Percentiles rank a stretch among this genome's conserved stretches.
phyloP scores from a whole-genome alignment of 2,329 filamentous ascomycete genomes.

The Fusarium nanum region DNA sequence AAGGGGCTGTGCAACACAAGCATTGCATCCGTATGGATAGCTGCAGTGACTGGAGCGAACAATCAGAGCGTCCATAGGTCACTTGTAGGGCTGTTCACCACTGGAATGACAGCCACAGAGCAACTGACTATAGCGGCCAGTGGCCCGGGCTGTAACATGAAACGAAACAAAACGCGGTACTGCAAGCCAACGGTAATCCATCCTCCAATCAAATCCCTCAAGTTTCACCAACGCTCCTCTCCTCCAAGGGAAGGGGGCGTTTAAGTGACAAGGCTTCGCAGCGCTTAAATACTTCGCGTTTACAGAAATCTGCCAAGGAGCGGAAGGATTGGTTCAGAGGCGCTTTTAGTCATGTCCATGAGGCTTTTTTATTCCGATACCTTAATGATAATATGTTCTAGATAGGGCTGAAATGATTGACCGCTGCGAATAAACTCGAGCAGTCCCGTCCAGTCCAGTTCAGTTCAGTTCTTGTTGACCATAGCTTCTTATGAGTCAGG shows the following conservation, averaged over 20 bases:
- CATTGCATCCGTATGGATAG: not conserved
- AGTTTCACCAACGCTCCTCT: slow-evolving; percentile 21
- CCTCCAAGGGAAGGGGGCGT: not conserved
- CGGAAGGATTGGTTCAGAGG: slow-evolving; percentile 20
- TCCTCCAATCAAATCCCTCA: not conserved
- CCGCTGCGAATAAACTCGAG: slow-evolving; percentile 20
- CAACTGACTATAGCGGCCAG: not conserved
- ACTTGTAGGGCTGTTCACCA: slow-evolving; percentile 19
- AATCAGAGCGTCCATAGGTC: not conserved
- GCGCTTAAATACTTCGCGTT: slow-evolving; percentile 15
- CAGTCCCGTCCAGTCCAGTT: not conserved
- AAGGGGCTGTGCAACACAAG: slow-evolving; percentile 25
- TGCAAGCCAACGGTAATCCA: not conserved
- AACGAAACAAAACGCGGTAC: slow-evolving; percentile 20
- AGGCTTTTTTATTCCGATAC: not conserved
- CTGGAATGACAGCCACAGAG: slow-evolving; percentile 4
- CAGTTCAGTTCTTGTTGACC: not conserved
- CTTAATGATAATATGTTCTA: slow-evolving; percentile 1
- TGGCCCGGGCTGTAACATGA: slow-evolving; percentile 9
- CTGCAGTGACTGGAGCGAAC: not conserved
- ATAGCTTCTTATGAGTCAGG: not conserved
- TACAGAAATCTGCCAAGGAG: slow-evolving; percentile 20
- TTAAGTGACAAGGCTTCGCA: not conserved
- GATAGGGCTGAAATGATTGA: slow-evolving; percentile 45
- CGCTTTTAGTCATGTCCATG: not conserved